phyloP scores from a whole-genome alignment of 2,329 filamentous ascomycete species.

The Sporothrix euskadiensis region DNA sequence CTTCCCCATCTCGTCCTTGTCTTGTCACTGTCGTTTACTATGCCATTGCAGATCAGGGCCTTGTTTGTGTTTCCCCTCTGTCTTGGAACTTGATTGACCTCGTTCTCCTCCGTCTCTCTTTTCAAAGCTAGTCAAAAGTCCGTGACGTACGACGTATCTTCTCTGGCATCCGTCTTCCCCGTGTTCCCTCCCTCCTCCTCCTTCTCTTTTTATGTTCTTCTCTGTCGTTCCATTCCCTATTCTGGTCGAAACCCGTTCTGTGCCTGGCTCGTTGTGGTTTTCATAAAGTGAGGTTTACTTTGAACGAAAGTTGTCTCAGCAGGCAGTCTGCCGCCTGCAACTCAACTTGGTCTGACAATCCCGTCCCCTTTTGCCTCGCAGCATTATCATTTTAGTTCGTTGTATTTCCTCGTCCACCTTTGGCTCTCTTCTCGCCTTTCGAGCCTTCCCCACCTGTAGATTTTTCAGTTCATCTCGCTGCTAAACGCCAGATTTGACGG shows the following conservation, averaged over 20 bases:
- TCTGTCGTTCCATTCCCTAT: neutral
- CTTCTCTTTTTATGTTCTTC: neutral
- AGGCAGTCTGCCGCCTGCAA: neutral
- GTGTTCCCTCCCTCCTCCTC: neutral
- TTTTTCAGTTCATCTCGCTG: constrained; percentile 1
- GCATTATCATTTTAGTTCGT: too few relatives aligned
- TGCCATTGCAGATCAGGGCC: constrained; percentile 1
- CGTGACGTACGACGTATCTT: neutral
- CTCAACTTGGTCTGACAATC: neutral
- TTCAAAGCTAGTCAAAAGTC: too few relatives aligned
- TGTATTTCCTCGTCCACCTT: neutral
- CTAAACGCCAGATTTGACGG: neutral
- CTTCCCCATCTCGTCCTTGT: neutral
- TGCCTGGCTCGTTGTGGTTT: neutral
- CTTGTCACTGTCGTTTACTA: neutral
- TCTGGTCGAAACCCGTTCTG: neutral
- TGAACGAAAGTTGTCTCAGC: neutral
- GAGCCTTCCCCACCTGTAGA: neutral
- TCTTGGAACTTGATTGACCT: neutral
- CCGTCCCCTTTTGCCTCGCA: neutral
- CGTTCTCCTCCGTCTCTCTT: neutral
- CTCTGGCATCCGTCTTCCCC: neutral
- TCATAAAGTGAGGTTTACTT: neutral
- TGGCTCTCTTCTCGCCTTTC: neutral
- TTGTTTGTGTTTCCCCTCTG: neutral